Conservation (phyloP, 1,284 basidiomycete genomes). For the Cryptococcus sp. region DNA sequence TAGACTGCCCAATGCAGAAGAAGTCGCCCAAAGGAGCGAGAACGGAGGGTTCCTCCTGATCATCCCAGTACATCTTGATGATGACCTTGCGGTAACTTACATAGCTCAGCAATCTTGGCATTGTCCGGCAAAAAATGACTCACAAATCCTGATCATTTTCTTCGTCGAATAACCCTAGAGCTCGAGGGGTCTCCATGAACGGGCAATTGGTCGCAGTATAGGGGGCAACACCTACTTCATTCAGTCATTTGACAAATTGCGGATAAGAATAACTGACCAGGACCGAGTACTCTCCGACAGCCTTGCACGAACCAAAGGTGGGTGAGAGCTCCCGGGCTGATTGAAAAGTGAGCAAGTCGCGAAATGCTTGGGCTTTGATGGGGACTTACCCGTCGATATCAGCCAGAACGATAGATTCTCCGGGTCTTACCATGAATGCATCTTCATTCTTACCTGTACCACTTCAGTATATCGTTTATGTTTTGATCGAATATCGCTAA, state of each 20-base stretch:
- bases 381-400: not conserved
- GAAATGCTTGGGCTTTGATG: not conserved
- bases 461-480: not conserved
- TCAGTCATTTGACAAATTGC: too few relatives aligned
- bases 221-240: not conserved
- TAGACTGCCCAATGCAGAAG: slow-evolving; percentile 3
- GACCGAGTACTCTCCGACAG: not conserved
- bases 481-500: not conserved
- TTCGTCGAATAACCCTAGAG: not conserved
- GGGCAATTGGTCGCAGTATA: not conserved
- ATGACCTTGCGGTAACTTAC: slow-evolving; percentile 1
- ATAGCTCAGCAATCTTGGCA: too few relatives aligned
- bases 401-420: not conserved
- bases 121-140: not conserved
- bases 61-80: slow-evolving; percentile 3
- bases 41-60: not conserved
- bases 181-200: not conserved
- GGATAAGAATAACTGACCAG: too few relatives aligned
- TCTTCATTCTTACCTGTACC: not conserved
- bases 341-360: not conserved
- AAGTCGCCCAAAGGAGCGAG: slow-evolving; percentile 4
- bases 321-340: not conserved
- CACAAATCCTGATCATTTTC: slow-evolving; percentile 1
- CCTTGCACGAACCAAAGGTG: not conserved
- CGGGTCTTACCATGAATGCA: not conserved